Evolutionary conservation across 1,139 yeast species (phyloP), one percentile per base, ranked within the genome.

Genomic region (Suzukiozyma palmioleophila): DNA sequence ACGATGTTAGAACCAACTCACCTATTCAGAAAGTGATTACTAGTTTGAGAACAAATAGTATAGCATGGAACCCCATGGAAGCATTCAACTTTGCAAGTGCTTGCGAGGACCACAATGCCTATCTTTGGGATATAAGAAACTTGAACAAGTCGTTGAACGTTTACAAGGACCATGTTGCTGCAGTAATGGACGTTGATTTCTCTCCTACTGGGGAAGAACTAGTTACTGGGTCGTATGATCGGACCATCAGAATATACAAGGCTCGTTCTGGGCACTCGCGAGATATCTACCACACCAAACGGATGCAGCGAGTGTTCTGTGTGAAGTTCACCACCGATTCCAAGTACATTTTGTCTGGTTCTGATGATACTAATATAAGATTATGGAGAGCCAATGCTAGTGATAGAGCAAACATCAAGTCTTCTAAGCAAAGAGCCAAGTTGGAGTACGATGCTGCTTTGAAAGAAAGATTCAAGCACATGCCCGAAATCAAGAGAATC

Each of bases 31-130:
- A 89, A 60, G 79, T 92, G 44, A 86, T 84, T 34, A 87, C 95
- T 24, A 70, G 79, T 24, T 71, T 92, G 74, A 75, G 95, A 53
- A 86, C 94, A 18, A 94, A 94, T 60, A 75, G 94, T 34, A 72
- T 94, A 26, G 75, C 90, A 40, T 94, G 97, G 97, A 92, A 94
- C 62, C 99, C 99, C 3, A 87, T 92, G 85, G 97, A 92, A 62
- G 96, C 98, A 1, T 92, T 80, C 65, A 81, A 84, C 56, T 90
- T 94, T 65, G 97, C 92, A 14, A 79, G 87, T 37, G 98, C 89
- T 1, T 80, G 80, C 55, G 99, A 94, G 64, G 98, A 94, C 66
- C 97, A 92, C 62, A 94, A 94, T 57, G 83, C 84, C 9, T 94
- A 94, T 59, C 75, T 85, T 42, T 94, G 96, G 79, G 99, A 94